Base-by-base conservation (phyloP, 2,329 filamentous ascomycete species). In the Canariomyces notabilis region DNA sequence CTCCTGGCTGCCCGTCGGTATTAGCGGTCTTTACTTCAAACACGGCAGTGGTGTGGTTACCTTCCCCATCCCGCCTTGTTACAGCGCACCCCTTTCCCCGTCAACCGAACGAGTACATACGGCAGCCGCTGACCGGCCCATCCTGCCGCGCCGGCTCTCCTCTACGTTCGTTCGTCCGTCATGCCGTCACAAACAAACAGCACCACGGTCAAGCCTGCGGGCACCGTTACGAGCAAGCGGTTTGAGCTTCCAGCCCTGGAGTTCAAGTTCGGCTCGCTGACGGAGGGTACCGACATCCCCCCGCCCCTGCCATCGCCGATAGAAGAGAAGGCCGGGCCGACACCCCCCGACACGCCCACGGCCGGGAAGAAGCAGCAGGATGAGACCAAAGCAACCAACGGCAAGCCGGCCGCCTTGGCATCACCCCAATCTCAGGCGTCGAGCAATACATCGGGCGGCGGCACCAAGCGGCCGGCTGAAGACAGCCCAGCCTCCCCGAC, bases 281-380 rank as follows among this genome's bases (percentile, higher is more conserved):
- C 78, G 35, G 77, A 81, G 33, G 78, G 78, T 44, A 82, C 78
- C 60, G 60, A 77, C 58, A 82, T 82, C 54, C 78, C 78, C 35
- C 75, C 78, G 22, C 78, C 78, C 19, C 68, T 67, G 37, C 76
- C 76, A 15, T 80, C 77, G 38, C 77, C 77, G 37, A 63, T 73
- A 43, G 64, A 70, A 55, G 72, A 76, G 60, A 67, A 69, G 33
- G 36, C 48, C 6, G 52, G 34, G 8, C 68, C 68, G 36, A 68
- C 70, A 45, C 71, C 70, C 50, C 69, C 73, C 29, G 64, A 65
- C 52, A 64, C 66, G 34, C 57, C 57, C 21, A 52, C 44, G 8
- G 42, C 33, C 20, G 51, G 58, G 42, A 22, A 38, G 53, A 49
- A 22, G 56, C 58, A 34, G 57, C 23, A 60, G 44, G 34, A 48